Evolutionary conservation across 129 eudicot species (phyloP).

Genomic region (Centaurea solstitialis): DNA sequence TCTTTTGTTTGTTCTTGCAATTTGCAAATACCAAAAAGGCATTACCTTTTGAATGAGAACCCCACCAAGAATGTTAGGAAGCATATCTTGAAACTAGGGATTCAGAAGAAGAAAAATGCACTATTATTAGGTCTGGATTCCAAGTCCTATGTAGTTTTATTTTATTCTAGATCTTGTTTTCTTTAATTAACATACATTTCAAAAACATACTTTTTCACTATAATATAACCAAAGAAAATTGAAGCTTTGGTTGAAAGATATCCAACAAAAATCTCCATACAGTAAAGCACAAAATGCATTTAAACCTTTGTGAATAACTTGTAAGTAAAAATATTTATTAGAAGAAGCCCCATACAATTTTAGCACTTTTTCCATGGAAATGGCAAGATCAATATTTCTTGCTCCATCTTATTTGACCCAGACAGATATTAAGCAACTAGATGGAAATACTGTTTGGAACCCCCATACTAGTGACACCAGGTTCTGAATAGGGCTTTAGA

Average conservation of each 20-base stretch:
- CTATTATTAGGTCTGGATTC: not conserved
- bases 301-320: not conserved
- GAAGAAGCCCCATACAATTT: not conserved
- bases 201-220: too few species aligned
- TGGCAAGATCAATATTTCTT: not conserved
- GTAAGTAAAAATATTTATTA: not conserved
- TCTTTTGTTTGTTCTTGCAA: too few species aligned
- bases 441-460: slow-evolving; percentile 89
- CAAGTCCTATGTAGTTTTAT: not conserved
- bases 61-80: slow-evolving; percentile 12
- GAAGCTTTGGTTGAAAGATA: too few species aligned
- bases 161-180: not conserved
- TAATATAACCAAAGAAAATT: too few species aligned
- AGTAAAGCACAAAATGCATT: too few species aligned
- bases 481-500: slow-evolving; percentile 66
- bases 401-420: not conserved
- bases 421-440: slow-evolving; percentile 14
- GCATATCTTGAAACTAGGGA: slow-evolving; percentile 1
- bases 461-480: slow-evolving; percentile 83
- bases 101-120: not conserved
- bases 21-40: not conserved
- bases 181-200: too few species aligned
- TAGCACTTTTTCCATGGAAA: not conserved
- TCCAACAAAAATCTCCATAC: too few species aligned
- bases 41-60: slow-evolving; percentile 1